A percentile compares a stretch with the other conserved stretches of the same genome.
Conservation (phyloP, 73 alveolate genomes). For the Paramecium octaurelia region DNA sequence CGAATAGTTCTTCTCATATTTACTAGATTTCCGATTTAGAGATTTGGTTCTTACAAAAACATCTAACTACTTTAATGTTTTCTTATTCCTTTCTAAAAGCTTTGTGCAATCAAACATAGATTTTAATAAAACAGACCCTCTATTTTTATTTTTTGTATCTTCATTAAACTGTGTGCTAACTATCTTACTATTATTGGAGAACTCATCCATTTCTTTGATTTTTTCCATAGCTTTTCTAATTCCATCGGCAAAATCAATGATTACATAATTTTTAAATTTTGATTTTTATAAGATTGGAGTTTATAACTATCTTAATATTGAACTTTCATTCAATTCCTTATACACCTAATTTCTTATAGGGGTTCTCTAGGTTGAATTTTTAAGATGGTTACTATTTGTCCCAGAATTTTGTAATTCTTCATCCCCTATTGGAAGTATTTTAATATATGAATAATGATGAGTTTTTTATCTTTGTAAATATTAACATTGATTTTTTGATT, state of each 20-base stretch:
- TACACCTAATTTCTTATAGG: neutral
- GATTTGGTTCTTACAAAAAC: neutral
- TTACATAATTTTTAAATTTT: neutral
- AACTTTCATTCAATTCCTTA: neutral
- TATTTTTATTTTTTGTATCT: neutral
- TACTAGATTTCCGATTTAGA: neutral
- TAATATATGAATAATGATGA: neutral
- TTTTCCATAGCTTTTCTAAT: neutral
- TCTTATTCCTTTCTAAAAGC: neutral
- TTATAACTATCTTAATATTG: neutral
- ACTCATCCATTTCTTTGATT: neutral
- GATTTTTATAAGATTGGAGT: neutral
- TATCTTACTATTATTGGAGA: neutral
- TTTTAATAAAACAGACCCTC: neutral
- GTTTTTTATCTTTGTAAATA: neutral
- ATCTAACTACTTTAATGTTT: neutral
- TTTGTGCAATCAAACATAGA: neutral
- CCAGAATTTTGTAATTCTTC: slow-evolving; percentile 64
- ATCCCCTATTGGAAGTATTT: slow-evolving; percentile 68
- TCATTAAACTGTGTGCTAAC: neutral
- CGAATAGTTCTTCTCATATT: neutral
- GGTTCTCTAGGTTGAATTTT: neutral
- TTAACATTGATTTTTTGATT: neutral
- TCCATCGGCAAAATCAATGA: neutral
- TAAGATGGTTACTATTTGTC: neutral